Percentiles rank a stretch among this genome's conserved stretches.
Evolutionary conservation across 805 yeast genomes (phyloP).

Genomic region (Ogataea pini): DNA sequence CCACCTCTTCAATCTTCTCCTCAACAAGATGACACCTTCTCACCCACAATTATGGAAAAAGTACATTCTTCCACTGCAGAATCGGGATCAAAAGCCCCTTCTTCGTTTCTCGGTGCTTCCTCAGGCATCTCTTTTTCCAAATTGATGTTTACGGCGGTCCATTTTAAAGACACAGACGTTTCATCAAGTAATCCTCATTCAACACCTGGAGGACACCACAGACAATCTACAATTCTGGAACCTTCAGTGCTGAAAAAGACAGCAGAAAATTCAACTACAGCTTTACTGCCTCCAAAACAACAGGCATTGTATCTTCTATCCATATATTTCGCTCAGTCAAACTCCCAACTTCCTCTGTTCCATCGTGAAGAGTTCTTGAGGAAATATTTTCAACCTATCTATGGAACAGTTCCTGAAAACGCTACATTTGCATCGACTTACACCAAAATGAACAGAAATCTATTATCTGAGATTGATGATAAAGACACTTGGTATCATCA

Average conservation of each 20-base stretch:
- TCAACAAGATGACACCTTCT: background rate
- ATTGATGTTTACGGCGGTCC: constrained; percentile 75
- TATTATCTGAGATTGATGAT: constrained; percentile 31
- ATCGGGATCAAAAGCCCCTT: constrained; percentile 34
- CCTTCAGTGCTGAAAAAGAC: constrained; percentile 31
- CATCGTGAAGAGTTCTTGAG: constrained; percentile 77
- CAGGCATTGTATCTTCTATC: constrained; percentile 67
- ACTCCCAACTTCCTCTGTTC: constrained; percentile 79
- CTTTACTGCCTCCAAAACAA: constrained; percentile 65
- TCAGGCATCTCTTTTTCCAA: constrained; percentile 75
- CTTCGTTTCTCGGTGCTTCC: constrained; percentile 49
- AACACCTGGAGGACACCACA: constrained; percentile 9
- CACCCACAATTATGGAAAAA: constrained; percentile 22
- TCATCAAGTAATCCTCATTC: background rate
- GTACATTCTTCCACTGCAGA: constrained; percentile 32
- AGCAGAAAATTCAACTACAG: constrained; percentile 36
- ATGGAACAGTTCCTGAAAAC: constrained; percentile 61
- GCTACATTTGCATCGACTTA: constrained; percentile 60
- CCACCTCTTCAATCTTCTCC: too few relatives aligned
- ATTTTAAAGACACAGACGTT: constrained; percentile 41
- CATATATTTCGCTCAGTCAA: constrained; percentile 73
- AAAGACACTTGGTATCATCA: constrained; percentile 50
- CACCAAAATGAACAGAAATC: constrained; percentile 44
- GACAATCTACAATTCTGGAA: constrained; percentile 24
- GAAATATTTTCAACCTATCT: constrained; percentile 72